Conservation (phyloP, 805 yeast genomes). For the Lipomyces oligophaga region DNA sequence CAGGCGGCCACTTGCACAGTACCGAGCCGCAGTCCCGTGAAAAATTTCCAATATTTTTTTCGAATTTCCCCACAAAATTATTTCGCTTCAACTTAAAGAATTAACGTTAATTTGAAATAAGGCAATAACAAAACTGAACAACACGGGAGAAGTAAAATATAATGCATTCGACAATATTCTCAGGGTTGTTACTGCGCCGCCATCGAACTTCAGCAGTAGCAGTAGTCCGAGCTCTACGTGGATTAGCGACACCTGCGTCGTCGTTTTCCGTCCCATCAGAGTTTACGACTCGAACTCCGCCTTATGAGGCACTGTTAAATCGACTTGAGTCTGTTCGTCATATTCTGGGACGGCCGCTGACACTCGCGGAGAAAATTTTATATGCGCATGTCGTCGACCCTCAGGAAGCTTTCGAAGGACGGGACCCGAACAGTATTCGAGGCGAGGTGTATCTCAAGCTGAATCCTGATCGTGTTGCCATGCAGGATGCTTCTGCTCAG, state of each 20-base stretch:
- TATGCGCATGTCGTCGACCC: constrained; percentile 95
- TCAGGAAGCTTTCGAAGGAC: constrained; percentile 47
- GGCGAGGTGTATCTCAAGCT: constrained; percentile 89
- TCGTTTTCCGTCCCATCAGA: constrained; percentile 51
- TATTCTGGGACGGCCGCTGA: constrained; percentile 72
- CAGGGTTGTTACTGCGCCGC: too few relatives aligned
- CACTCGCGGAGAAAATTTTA: constrained; percentile 91
- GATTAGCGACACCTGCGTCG: constrained; percentile 18
- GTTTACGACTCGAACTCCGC: constrained; percentile 73
- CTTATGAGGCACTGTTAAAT: constrained; percentile 42
- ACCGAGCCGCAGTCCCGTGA: too few relatives aligned
- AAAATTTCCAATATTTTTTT: too few relatives aligned
- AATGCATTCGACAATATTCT: too few relatives aligned
- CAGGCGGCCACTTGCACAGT: too few relatives aligned
- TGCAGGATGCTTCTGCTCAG: constrained; percentile 99
- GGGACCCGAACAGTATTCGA: constrained; percentile 43
- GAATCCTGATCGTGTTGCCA: constrained; percentile 96
- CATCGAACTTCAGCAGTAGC: too few relatives aligned
- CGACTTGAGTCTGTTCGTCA: constrained; percentile 62
- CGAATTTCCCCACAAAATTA: too few relatives aligned
- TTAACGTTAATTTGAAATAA: too few relatives aligned
- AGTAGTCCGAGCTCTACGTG: too few relatives aligned
- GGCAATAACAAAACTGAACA: too few relatives aligned
- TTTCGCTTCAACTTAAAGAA: too few relatives aligned
- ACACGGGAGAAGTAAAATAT: too few relatives aligned